Conservation (phyloP, 495 filamentous ascomycete genomes). For the Chaetomium tenue region DNA sequence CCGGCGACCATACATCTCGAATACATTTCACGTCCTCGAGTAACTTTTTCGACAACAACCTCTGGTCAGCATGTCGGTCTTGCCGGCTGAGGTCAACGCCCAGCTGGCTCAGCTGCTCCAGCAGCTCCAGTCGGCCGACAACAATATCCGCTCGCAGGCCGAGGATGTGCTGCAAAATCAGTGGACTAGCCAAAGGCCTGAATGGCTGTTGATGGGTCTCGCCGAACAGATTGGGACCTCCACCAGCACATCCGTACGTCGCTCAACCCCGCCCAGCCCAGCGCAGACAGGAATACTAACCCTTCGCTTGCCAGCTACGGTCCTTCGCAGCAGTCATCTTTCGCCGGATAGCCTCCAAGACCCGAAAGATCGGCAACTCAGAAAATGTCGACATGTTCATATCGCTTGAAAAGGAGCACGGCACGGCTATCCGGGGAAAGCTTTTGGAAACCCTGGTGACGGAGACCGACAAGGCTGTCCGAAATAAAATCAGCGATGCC, state of each 20-base stretch:
- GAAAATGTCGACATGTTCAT: constrained; percentile 80
- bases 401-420: constrained; percentile 66
- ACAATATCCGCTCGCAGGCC: constrained; percentile 74
- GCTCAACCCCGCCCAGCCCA: constrained; percentile 11
- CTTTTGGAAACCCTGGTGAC: constrained; percentile 70
- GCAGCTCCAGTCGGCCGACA: constrained; percentile 87
- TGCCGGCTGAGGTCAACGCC: constrained; percentile 75
- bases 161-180: constrained; percentile 86
- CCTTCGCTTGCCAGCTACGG: constrained; percentile 57
- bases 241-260: constrained; percentile 62
- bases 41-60: not conserved
- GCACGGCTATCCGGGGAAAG: constrained; percentile 73
- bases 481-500: constrained; percentile 95
- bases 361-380: constrained; percentile 69
- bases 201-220: constrained; percentile 86
- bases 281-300: constrained; percentile 8
- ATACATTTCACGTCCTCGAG: not conserved
- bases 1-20: not conserved
- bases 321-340: constrained; percentile 93
- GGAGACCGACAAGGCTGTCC: constrained; percentile 67
- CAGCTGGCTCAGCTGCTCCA: constrained; percentile 82
- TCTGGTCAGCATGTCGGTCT: constrained; percentile 67
- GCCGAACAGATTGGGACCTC: constrained; percentile 81
- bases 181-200: constrained; percentile 78
- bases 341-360: constrained; percentile 84